Percentiles rank a stretch among this genome's conserved stretches.
phyloP scores from a whole-genome alignment of 352 stramenopile species.

The Globisporangium alternatum region DNA sequence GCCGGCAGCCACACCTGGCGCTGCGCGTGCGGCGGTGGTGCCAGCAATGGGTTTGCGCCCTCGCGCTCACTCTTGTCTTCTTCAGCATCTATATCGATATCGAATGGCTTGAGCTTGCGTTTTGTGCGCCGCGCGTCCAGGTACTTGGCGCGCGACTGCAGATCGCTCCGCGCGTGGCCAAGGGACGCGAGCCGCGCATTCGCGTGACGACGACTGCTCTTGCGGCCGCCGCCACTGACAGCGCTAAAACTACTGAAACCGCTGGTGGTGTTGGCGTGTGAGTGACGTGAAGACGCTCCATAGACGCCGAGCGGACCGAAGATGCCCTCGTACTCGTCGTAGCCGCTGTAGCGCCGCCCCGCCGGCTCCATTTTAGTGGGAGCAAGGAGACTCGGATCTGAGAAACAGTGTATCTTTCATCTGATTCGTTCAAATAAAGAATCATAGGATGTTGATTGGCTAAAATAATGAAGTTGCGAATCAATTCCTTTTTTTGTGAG shows the following conservation, averaged over 20 bases:
- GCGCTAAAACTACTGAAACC: not conserved
- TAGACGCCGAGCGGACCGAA: constrained; percentile 43
- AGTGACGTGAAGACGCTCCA: constrained; percentile 10
- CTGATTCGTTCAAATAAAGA: not conserved
- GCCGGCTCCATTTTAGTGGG: constrained; percentile 3
- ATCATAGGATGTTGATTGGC: not conserved
- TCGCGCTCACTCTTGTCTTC: constrained; percentile 8
- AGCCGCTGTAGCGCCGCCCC: constrained; percentile 28
- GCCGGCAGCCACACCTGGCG: constrained; percentile 68
- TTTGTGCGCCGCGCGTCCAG: constrained; percentile 22
- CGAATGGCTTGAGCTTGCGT: constrained; percentile 20
- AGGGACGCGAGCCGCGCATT: not conserved
- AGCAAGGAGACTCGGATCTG: not conserved
- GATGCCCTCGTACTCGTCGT: constrained; percentile 67
- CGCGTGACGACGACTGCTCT: not conserved
- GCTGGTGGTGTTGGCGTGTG: not conserved
- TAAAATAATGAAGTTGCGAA: not conserved
- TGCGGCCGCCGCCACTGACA: constrained; percentile 1
- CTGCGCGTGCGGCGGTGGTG: not conserved
- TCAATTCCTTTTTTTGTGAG: not conserved
- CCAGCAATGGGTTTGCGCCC: not conserved
- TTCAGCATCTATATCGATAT: constrained; percentile 13
- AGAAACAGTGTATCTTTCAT: constrained; percentile 12
- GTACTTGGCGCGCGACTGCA: constrained; percentile 21
- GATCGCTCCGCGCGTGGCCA: constrained; percentile 6